Conservation (phyloP, 352 stramenopile genomes). For the Pythium sukuiense region DNA sequence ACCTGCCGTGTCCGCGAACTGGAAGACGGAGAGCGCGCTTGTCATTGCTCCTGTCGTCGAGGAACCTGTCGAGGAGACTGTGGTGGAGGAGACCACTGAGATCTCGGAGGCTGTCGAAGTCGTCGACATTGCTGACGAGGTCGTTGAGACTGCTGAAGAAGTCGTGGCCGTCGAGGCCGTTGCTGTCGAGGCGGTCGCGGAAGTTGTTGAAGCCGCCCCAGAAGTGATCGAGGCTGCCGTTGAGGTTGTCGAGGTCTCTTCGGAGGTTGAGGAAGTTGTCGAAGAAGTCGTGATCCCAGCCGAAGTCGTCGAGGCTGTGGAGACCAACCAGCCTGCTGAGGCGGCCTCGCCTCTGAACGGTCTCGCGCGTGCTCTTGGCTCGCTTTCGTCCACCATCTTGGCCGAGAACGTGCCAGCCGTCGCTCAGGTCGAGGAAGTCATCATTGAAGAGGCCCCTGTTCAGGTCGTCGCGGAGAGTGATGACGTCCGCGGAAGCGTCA, state of each 20-base stretch:
- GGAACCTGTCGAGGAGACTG: neutral
- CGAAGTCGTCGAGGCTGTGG: neutral
- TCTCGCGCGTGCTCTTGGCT: slow-evolving; percentile 18
- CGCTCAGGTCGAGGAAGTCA: slow-evolving; percentile 1
- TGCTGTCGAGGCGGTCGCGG: neutral
- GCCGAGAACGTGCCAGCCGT: slow-evolving; percentile 1
- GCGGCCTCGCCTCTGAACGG: slow-evolving; percentile 9
- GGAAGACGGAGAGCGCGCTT: neutral
- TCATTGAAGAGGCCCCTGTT: slow-evolving; percentile 6
- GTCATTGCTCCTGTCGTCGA: slow-evolving; percentile 2
- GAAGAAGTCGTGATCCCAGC: slow-evolving; percentile 3
- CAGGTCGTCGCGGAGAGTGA: neutral
- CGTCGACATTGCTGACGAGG: neutral
- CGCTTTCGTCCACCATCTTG: slow-evolving; percentile 20
- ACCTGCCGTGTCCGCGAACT: neutral
- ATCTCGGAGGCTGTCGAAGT: neutral
- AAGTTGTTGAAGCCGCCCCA: neutral
- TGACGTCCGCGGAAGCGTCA: slow-evolving; percentile 3
- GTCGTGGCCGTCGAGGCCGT: neutral
- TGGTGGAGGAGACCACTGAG: neutral
- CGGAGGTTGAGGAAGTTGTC: neutral
- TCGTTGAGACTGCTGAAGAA: neutral
- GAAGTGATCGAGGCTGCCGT: neutral
- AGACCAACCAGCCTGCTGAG: neutral
- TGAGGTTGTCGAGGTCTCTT: neutral